A percentile compares a stretch with the other conserved stretches of the same genome.
phyloP scores from a whole-genome alignment of 306 rosid genomes.

The Aeschynomene evenia region DNA sequence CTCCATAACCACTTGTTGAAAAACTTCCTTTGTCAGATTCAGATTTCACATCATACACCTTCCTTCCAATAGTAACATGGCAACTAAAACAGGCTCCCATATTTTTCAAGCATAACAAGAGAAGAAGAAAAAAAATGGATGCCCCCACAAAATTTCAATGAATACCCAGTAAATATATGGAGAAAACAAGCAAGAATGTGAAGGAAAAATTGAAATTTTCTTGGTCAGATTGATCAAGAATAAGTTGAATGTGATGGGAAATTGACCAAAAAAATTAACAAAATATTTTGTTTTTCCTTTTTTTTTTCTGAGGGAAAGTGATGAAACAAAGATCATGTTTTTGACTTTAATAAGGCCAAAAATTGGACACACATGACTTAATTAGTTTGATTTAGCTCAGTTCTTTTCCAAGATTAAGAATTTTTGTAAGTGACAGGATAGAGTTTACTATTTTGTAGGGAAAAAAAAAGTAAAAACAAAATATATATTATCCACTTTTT shows the following conservation, averaged over 20 bases:
- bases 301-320: neutral
- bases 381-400: neutral
- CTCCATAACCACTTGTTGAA: slow-evolving; percentile 32
- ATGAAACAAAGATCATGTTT: neutral
- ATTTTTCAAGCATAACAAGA: neutral
- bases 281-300: neutral
- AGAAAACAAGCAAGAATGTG: slow-evolving; percentile 1
- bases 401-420: neutral
- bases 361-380: neutral
- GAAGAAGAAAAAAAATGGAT: neutral
- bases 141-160: slow-evolving; percentile 22
- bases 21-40: slow-evolving; percentile 5
- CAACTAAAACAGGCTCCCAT: slow-evolving; percentile 64
- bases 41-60: slow-evolving; percentile 18
- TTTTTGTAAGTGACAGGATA: neutral
- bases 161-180: neutral
- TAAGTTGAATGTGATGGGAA: neutral
- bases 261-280: neutral
- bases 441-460: neutral
- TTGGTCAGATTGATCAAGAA: neutral
- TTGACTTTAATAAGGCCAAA: neutral
- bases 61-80: slow-evolving; percentile 16
- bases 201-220: neutral
- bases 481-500: no score
- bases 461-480: no score